Percentiles rank a stretch among this genome's conserved stretches.
These are phyloP conservation scores for Pichia nakasei DNA, from an alignment of 805 yeast species.

Conservation along the genomic window DNA sequence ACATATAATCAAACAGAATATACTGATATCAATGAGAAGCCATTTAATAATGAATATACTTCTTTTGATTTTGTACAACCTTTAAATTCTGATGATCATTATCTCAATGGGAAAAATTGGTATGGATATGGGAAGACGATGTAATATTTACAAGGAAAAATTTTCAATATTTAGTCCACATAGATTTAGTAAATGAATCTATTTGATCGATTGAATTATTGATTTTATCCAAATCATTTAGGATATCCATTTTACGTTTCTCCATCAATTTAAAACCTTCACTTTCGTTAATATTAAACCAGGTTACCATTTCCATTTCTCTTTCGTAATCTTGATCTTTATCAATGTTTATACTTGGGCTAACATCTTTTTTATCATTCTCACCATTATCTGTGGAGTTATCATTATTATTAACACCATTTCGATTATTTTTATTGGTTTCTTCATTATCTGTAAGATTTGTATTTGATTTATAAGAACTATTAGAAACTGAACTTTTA, in stretches of 20 bases:
- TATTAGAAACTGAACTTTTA: background rate
- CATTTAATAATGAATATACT: too few relatives aligned
- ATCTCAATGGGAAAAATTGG: too few relatives aligned
- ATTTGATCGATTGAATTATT: constrained; percentile 41
- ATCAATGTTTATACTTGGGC: too few relatives aligned
- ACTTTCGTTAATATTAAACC: constrained; percentile 25
- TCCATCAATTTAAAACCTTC: constrained; percentile 45
- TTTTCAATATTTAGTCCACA: constrained; percentile 28
- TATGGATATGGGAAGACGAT: background rate
- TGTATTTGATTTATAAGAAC: background rate
- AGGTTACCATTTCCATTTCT: constrained; percentile 1
- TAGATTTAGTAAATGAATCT: constrained; percentile 34
- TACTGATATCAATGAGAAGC: too few relatives aligned
- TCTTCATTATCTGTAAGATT: background rate
- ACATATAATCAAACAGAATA: too few relatives aligned
- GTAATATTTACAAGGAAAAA: background rate
- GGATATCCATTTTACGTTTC: constrained; percentile 40
- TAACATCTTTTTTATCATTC: background rate
- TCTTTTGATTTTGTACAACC: too few relatives aligned
- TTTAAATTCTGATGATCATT: too few relatives aligned
- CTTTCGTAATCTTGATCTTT: background rate
- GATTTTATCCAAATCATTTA: constrained; percentile 40
- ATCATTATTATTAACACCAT: background rate
- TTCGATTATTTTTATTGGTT: too few relatives aligned
- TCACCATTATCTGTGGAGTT: background rate